Base-by-base conservation (phyloP, 768 basidiomycete species). In the Suillus subluteus region DNA sequence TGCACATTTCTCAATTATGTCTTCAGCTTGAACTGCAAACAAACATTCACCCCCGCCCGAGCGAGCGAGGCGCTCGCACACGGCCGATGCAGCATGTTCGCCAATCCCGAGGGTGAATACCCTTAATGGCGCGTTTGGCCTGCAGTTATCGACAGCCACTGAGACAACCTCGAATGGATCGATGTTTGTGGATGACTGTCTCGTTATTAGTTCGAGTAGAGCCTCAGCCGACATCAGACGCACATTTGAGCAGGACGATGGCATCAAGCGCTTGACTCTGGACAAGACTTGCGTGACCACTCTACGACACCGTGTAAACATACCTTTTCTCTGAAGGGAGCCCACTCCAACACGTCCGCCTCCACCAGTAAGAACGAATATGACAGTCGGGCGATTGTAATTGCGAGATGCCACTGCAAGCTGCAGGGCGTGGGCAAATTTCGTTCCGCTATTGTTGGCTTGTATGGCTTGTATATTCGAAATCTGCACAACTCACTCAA, bases 21-120 rank as follows among this genome's bases (percentile, higher is more conserved):
- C 77, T 62, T 86, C 86, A 11, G 79, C 73, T 4, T 80, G 72
- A 9, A 77, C 72, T 5, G 87, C 84, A 66, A 84, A 83, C 0
- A 86, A 73, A 58, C 73, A 82, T 35, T 80, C 76, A 23, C 89
- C 89, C 11, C 83, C 79, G 2, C 89, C 89, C 3, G 78, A 79
- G 21, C 78, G 73, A 1, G 89, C 87, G 18, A 90, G 83, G 5
- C 81, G 74, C 67, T 86, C 82, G 69, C 86, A 86, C 69, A 84
- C 78, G 0, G 79, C 83, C 4, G 79, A 85, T 3, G 87, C 87
- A 2, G 83, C 82, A 1, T 69, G 70, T 30, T 76, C 61, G 13
- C 89, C 89, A 16, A 90, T 86, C 1, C 88, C 89, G 3, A 90
- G 80, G 9, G 82, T 79, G 66, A 88, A 90, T 6, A 89, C 77